Evolutionary conservation across 2,329 filamentous ascomycete genomes (phyloP), one percentile per base, ranked within the genome.

Genomic region (Paraphaeosphaeria minitans): DNA sequence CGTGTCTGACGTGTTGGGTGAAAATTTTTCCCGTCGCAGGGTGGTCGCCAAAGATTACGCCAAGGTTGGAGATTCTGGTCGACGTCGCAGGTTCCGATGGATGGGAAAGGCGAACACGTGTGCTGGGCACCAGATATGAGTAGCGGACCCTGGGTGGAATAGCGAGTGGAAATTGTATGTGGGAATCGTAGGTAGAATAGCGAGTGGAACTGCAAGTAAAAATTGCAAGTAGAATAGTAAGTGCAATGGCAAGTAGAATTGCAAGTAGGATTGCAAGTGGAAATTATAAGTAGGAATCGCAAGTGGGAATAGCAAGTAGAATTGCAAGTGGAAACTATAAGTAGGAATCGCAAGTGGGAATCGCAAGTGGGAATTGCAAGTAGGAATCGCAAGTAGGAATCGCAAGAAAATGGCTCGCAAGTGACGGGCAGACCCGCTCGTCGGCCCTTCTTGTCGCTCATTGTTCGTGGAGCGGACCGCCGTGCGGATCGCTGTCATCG

Each of bases 401-500:
- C n/a, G n/a, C n/a, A n/a, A n/a, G n/a, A n/a, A n/a, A n/a, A n/a
- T n/a, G n/a, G n/a, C n/a, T 27, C 10, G 13, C 33, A 14, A n/a
- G 16, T 16, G 37, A 21, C 41, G 41, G 41, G 19, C 41, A 43
- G 41, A 43, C 41, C 8, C 39, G 39, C 16, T 41, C n/a, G 47
- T 50, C 47, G 47, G 47, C 47, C 48, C 48, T 39, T 50, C 35
- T 51, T 39, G 37, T 39, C 13, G n/a, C 14, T n/a, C 3, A 21
- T 42, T 19, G n/a, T 16, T 8, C 9, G 35, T 37, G 35, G 41
- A 43, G 41, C 41, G 41, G 41, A 43, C 41, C 41, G 41, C 19
- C 19, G n/a, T n/a, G 31, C 31, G 31, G 27, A 50, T 37, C 29
- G 29, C 29, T 31, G 29, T 31, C 29, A 12, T 5, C n/a, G 31